Evolutionary conservation across 2,329 filamentous ascomycete species (phyloP), one percentile per base, ranked within the genome.

Genomic region (Pyrenochaeta sp.): DNA sequence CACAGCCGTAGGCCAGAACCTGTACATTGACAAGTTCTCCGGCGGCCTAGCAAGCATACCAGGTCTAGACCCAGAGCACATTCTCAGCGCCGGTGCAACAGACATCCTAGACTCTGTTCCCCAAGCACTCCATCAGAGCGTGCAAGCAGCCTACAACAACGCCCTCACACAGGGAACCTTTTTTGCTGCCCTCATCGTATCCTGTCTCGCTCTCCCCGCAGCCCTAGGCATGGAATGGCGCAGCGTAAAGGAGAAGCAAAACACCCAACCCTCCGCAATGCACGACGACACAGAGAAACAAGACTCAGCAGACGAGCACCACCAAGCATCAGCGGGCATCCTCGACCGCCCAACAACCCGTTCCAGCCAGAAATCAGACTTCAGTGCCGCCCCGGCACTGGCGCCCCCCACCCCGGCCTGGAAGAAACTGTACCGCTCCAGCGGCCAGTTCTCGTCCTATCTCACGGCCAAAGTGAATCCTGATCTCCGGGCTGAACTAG

Each of bases 181-280:
- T 58, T 78, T 81, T 41, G 80, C 87, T 6, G 78, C 77, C 3
- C 69, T 86, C 7, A 78, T 80, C 5, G 72, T 86, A 58, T 74
- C 79, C 1, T 77, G 74, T 19, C 53, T 86, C 3, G 76, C 75
- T 2, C 68, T 86, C 8, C 42, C 86, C 3, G 84, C 81, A 0
- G 74, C 78, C 0, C 48, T 78, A 1, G 68, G 71, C 1, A 79
- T 88, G 68, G 83, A 88, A 67, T 88, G 84, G 84, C 77, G 74
- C 55, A 86, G 77, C 51, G 82, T 88, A 41, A 88, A 87, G 71
- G 80, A 79, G 14, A 51, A 44, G 5, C 38, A 48, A 24, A 35
- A 26, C 6, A 20, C 41, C 7, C 9, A 22, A 4, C 11, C 17
- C 7, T 11, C 28, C 14, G 29, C 36, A 23, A 9, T 19, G 11